A percentile compares a stretch with the other conserved stretches of the same genome.
Conservation (phyloP, 176 grass and related monocot species). For the Canna indica region DNA sequence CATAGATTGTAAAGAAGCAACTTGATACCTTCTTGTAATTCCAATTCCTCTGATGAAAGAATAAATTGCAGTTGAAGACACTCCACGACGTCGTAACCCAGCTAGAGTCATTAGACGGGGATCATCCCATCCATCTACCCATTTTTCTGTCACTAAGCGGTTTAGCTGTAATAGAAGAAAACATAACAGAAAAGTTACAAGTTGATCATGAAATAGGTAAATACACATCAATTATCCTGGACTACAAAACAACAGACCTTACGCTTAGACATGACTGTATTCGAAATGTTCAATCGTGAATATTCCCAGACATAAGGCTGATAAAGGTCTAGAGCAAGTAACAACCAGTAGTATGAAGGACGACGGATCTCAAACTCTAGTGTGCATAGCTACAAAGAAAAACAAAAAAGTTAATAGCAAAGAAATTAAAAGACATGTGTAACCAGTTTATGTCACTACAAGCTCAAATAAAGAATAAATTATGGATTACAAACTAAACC, state of each 20-base stretch:
- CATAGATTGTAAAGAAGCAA: background rate
- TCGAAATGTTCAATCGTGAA: conserved; percentile 89
- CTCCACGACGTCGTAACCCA: conserved; percentile 71
- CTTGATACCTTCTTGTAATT: conserved; percentile 90
- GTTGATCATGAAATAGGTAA: background rate
- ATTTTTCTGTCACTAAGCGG: conserved; percentile 84
- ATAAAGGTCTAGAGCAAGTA: conserved; percentile 77
- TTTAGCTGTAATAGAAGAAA: conserved; percentile 50
- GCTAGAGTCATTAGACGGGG: conserved; percentile 87
- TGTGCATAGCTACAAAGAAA: conserved; percentile 46
- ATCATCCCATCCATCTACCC: conserved; percentile 98
- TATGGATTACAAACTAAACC: background rate
- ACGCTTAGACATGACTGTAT: conserved; percentile 96
- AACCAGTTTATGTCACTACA: background rate
- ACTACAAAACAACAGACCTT: conserved; percentile 41
- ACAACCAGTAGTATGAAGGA: conserved; percentile 93
- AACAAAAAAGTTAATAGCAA: background rate
- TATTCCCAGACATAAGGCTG: conserved; percentile 97
- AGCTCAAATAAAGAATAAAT: background rate
- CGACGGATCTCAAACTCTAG: conserved; percentile 97
- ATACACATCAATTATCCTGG: background rate
- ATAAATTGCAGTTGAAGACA: conserved; percentile 83
- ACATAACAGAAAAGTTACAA: conserved; percentile 10
- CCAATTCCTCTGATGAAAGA: conserved; percentile 90
- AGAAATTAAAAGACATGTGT: background rate